Evolutionary conservation across 176 grass and related monocot genomes (phyloP), one percentile per base, ranked within the genome.

Genomic region (Oryza rufipogon): DNA sequence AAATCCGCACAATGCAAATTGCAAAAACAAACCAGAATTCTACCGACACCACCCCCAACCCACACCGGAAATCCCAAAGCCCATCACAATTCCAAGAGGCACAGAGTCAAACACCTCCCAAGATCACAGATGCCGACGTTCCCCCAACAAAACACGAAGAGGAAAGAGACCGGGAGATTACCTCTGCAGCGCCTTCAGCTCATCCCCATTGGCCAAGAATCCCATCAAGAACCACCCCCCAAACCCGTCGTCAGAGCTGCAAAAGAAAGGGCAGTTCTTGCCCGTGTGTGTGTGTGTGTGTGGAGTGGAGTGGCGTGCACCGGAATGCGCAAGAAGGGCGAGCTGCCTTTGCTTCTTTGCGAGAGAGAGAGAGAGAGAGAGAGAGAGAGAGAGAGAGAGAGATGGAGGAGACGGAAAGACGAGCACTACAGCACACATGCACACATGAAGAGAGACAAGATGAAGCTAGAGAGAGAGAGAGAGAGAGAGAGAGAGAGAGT

Each of bases 371-470:
- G 78, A 76, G 78, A 90, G 81, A 44, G 42, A 44, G 42, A 44
- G 23, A 23, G 34, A 76, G 78, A 23, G 34, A 76, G 78, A 44
- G 42, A 49, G 78, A 76, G 78, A 90, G 81, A 44, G 42, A 44
- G 42, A 44, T 9, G 9, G 78, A 90, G 81, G 60, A 81, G 68
- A 58, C 82, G 61, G 66, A 86, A 77, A 84, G 83, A 87, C 52
- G 38, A 77, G 45, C 89, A 71, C 77, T 75, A 19, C 81, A 28
- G 28, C 28, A 80, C 84, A 88, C 71, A 91, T 52, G 84, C 84
- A 81, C 78, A 88, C 72, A 86, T 80, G 73, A 61, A 81, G 76
- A 85, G 80, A 76, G 32, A 82, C 20, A 16, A 15, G 52, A 10
- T 6, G 52, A 20, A 58, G 52, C 52, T 58, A 78, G 79, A 87